Evolutionary conservation across 768 basidiomycete genomes (phyloP).

Genomic region (Lactarius trivialis): DNA sequence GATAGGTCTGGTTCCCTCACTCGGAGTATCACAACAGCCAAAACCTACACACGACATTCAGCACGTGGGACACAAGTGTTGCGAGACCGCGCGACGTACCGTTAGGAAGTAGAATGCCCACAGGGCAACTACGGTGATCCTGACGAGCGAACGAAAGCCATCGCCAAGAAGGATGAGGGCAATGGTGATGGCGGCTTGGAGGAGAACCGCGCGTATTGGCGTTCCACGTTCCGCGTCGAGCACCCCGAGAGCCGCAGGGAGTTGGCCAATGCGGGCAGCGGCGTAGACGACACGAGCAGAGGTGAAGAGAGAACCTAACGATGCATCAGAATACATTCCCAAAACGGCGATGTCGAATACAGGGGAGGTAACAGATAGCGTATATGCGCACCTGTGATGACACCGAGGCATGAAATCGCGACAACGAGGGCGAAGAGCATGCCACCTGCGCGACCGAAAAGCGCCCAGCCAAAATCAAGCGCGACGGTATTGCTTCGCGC

Average conservation of each 20-base stretch:
- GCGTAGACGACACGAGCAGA: slow-evolving; percentile 9
- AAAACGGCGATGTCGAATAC: neutral
- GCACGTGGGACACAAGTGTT: neutral
- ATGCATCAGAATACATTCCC: neutral
- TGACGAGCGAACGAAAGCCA: slow-evolving; percentile 6
- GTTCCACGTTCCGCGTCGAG: slow-evolving; percentile 2
- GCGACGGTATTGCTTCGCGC: slow-evolving; percentile 10
- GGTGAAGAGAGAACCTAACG: slow-evolving; percentile 3
- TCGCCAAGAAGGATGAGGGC: slow-evolving; percentile 3
- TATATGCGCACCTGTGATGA: neutral
- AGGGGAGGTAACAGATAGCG: neutral
- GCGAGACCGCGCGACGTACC: neutral
- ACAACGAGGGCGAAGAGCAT: slow-evolving; percentile 5
- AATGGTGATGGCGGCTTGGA: slow-evolving; percentile 1
- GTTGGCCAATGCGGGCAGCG: slow-evolving; percentile 1
- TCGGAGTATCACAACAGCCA: slow-evolving; percentile 6
- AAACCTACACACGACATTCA: neutral
- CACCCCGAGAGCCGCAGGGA: neutral
- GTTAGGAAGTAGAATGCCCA: slow-evolving; percentile 13
- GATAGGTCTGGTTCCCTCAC: slow-evolving; percentile 6
- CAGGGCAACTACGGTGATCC: slow-evolving; percentile 3
- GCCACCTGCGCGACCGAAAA: slow-evolving; percentile 10
- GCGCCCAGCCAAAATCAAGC: slow-evolving; percentile 11
- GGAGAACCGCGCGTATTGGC: slow-evolving; percentile 1
- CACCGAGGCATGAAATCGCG: slow-evolving; percentile 5